These are phyloP conservation scores for Physcomitrellopsis africana DNA, from an alignment of 225 moss, liverwort and hornwort genomes.

Conservation along the genomic window DNA sequence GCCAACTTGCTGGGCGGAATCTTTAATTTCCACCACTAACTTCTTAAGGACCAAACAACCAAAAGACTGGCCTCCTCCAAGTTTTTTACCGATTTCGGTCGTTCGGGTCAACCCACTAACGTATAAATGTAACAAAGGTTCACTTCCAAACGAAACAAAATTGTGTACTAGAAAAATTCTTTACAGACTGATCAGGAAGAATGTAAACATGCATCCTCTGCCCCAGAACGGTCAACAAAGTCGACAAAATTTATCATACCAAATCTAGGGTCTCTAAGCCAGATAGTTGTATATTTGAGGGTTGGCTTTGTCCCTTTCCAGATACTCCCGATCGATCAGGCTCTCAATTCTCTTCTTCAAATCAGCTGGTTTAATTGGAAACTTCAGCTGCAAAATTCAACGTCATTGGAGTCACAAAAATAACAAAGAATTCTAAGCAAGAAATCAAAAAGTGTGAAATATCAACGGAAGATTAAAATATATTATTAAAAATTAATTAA, in stretches of 20 bases:
- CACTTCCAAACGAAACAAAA: constrained; percentile 31
- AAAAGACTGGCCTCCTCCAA: constrained; percentile 26
- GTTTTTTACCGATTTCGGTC: constrained; percentile 42
- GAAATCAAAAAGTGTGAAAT: background rate
- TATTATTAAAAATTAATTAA: background rate
- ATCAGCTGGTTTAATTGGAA: constrained; percentile 63
- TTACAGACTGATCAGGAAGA: constrained; percentile 45
- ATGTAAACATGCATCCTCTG: constrained; percentile 38
- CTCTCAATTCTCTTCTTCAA: constrained; percentile 67
- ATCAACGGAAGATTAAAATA: no score
- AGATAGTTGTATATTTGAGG: constrained; percentile 65
- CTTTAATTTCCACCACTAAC: constrained; percentile 34
- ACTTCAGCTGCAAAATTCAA: constrained; percentile 46
- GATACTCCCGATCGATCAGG: constrained; percentile 63
- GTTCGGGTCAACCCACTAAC: constrained; percentile 30
- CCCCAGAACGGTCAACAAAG: constrained; percentile 41
- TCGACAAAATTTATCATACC: constrained; percentile 41
- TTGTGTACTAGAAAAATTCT: constrained; percentile 53
- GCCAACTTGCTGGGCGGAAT: constrained; percentile 34
- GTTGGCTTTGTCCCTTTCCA: constrained; percentile 63
- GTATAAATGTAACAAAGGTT: constrained; percentile 33
- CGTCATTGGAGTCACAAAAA: background rate
- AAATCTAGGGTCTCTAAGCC: constrained; percentile 42
- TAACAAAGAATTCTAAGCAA: background rate
- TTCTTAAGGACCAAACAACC: constrained; percentile 30